These are phyloP conservation scores for Psilocybe tampanensis DNA, from an alignment of 768 basidiomycete species.

Conservation along the genomic window DNA sequence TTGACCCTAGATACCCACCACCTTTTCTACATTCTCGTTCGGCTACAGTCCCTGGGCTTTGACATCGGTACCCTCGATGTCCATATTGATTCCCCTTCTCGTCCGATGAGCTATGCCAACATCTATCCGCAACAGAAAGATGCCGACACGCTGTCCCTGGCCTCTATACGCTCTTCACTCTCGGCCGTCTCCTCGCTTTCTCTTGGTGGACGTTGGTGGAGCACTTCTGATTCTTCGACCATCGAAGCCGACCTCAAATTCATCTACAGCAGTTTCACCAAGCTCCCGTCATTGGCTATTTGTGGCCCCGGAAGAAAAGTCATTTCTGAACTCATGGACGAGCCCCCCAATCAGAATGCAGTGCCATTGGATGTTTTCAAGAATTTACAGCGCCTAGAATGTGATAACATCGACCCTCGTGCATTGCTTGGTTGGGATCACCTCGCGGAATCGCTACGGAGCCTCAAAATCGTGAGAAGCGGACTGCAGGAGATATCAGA, in stretches of 20 bases:
- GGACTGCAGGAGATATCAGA: conserved; percentile 83
- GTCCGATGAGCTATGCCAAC: conserved; percentile 77
- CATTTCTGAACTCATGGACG: conserved; percentile 69
- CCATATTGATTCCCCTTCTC: conserved; percentile 67
- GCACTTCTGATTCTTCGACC: conserved; percentile 53
- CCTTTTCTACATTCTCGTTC: conserved; percentile 86
- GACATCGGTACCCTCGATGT: conserved; percentile 82
- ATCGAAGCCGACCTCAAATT: conserved; percentile 81
- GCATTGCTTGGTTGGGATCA: conserved; percentile 83
- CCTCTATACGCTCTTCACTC: conserved; percentile 75
- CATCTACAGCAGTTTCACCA: conserved; percentile 89
- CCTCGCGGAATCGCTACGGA: conserved; percentile 67
- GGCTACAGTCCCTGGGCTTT: conserved; percentile 80
- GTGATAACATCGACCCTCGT: conserved; percentile 81
- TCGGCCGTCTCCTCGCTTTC: conserved; percentile 79
- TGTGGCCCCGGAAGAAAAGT: conserved; percentile 63
- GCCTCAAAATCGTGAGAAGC: conserved; percentile 76
- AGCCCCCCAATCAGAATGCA: conserved; percentile 72
- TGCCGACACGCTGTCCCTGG: conserved; percentile 73
- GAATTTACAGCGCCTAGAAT: conserved; percentile 76
- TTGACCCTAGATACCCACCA: conserved; percentile 79
- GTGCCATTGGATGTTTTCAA: conserved; percentile 86
- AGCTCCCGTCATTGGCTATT: conserved; percentile 77
- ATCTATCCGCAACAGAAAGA: conserved; percentile 57
- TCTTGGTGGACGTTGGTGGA: conserved; percentile 76